phyloP scores from a whole-genome alignment of 1,284 basidiomycete species.

The Sphagnurus paluster region DNA sequence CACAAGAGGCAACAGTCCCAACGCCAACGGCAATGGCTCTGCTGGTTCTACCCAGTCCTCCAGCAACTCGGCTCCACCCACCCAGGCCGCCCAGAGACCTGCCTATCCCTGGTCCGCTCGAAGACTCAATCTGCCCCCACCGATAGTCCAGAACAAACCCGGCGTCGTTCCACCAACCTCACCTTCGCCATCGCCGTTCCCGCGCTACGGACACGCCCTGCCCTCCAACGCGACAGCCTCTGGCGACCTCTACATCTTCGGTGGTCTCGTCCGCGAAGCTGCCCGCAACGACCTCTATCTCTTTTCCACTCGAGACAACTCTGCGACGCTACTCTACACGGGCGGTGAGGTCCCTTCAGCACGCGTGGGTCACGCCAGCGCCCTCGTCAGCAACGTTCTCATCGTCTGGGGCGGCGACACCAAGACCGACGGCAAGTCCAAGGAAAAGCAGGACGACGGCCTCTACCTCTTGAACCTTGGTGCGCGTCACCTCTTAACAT shows the following conservation, averaged over 20 bases:
- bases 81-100: slow-evolving; percentile 48
- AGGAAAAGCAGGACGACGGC: slow-evolving; percentile 89
- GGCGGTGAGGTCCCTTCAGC: slow-evolving; percentile 89
- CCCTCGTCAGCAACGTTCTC: slow-evolving; percentile 93
- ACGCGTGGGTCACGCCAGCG: slow-evolving; percentile 94
- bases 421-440: slow-evolving; percentile 67
- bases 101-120: slow-evolving; percentile 80
- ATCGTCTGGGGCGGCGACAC: slow-evolving; percentile 99
- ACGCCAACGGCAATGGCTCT: slow-evolving; percentile 16
- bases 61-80: slow-evolving; percentile 22
- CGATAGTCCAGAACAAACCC: slow-evolving; percentile 61
- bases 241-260: slow-evolving; percentile 96
- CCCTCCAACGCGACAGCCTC: slow-evolving; percentile 78
- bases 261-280: slow-evolving; percentile 91
- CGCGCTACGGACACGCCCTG: slow-evolving; percentile 96
- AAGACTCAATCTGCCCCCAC: slow-evolving; percentile 65
- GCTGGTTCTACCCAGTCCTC: slow-evolving; percentile 17
- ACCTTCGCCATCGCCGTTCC: slow-evolving; percentile 86
- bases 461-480: slow-evolving; percentile 96
- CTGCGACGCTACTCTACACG: slow-evolving; percentile 81
- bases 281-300: slow-evolving; percentile 95
- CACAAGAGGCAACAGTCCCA: slow-evolving; percentile 26
- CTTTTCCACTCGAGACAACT: slow-evolving; percentile 79
- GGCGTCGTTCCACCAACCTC: slow-evolving; percentile 56
- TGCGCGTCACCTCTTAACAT: slow-evolving; percentile 44